Percentiles rank a stretch among this genome's conserved stretches.
These are phyloP conservation scores for Erigeron philadelphicus DNA, from an alignment of 140 eudicot genomes.

Conservation along the genomic window DNA sequence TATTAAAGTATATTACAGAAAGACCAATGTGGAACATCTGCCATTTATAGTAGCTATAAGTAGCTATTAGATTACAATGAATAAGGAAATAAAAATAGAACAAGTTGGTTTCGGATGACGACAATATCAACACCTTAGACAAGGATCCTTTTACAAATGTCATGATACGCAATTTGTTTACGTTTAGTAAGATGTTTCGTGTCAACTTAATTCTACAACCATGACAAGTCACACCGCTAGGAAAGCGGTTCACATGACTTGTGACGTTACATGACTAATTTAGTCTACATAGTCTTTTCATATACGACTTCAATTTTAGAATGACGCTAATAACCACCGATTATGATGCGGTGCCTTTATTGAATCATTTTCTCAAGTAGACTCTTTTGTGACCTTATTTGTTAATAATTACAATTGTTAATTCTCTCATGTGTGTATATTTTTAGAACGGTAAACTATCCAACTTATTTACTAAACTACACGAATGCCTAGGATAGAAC, in stretches of 20 bases:
- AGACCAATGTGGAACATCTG: slow-evolving; percentile 15
- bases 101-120: slow-evolving; percentile 34
- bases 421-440: not conserved
- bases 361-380: slow-evolving; percentile 17
- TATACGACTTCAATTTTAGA: slow-evolving; percentile 25
- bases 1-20: not conserved
- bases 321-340: slow-evolving; percentile 22
- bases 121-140: slow-evolving; percentile 22
- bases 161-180: slow-evolving; percentile 19
- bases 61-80: slow-evolving; percentile 7
- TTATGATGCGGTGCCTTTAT: slow-evolving; percentile 24
- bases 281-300: slow-evolving; percentile 25
- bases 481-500: too few species aligned
- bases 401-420: too few species aligned
- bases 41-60: not conserved
- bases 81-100: slow-evolving; percentile 19
- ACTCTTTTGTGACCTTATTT: not conserved
- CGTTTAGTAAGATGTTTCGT: slow-evolving; percentile 26
- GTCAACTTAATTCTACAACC: slow-evolving; percentile 18
- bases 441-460: too few species aligned
- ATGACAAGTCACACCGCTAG: slow-evolving; percentile 26
- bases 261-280: slow-evolving; percentile 25
- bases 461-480: too few species aligned
- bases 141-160: slow-evolving; percentile 25
- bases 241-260: slow-evolving; percentile 27